These are phyloP conservation scores for Boletus rubroflammeus DNA, from an alignment of 768 basidiomycete species.

Conservation along the genomic window DNA sequence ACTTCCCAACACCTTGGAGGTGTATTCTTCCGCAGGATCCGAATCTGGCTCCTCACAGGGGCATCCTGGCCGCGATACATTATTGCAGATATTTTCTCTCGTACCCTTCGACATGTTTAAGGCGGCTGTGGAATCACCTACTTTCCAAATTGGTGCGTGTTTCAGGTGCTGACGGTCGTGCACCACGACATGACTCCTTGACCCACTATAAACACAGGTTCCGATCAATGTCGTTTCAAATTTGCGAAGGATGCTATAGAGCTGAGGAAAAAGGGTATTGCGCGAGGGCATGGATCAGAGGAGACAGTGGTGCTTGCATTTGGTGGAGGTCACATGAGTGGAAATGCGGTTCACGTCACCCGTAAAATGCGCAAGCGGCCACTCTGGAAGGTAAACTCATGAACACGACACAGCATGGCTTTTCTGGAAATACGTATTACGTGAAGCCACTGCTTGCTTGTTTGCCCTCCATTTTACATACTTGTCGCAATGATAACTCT, in stretches of 20 bases:
- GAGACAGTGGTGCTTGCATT: slow-evolving; percentile 93
- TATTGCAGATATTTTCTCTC: slow-evolving; percentile 70
- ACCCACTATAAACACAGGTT: slow-evolving; percentile 42
- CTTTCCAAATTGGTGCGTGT: slow-evolving; percentile 70
- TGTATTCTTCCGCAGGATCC: slow-evolving; percentile 40
- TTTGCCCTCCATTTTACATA: slow-evolving; percentile 21
- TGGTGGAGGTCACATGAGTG: slow-evolving; percentile 63
- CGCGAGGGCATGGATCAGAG: slow-evolving; percentile 67
- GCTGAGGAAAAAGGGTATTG: slow-evolving; percentile 72
- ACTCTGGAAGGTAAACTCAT: slow-evolving; percentile 79
- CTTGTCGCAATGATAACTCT: slow-evolving; percentile 13
- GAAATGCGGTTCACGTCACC: slow-evolving; percentile 82
- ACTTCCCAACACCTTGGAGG: slow-evolving; percentile 64
- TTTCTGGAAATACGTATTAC: slow-evolving; percentile 26
- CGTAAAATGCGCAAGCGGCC: slow-evolving; percentile 83
- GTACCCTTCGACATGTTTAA: slow-evolving; percentile 90
- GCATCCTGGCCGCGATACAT: slow-evolving; percentile 56
- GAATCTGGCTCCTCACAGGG: slow-evolving; percentile 36
- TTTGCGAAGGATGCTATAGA: slow-evolving; percentile 91
- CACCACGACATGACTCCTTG: slow-evolving; percentile 4
- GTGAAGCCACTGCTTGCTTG: slow-evolving; percentile 21
- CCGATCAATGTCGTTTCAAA: slow-evolving; percentile 84
- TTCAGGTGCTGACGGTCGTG: slow-evolving; percentile 7
- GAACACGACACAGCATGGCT: slow-evolving; percentile 34
- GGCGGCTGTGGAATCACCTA: slow-evolving; percentile 71